A percentile compares a stretch with the other conserved stretches of the same genome.
Evolutionary conservation across 768 basidiomycete genomes (phyloP).

Genomic region (Leucocoprinus leucothites): DNA sequence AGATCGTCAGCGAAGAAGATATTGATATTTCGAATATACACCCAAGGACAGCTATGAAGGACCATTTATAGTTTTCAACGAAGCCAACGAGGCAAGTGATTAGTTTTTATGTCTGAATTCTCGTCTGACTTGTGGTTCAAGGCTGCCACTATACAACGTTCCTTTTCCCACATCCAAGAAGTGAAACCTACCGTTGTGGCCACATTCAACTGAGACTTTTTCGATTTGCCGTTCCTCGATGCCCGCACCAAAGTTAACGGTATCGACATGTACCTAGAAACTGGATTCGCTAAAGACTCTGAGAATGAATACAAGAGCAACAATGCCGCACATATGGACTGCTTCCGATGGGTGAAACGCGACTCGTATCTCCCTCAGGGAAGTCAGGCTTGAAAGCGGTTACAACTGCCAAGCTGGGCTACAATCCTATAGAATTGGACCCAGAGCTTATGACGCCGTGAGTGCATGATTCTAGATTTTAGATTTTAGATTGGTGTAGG

Average conservation of each 20-base stretch:
- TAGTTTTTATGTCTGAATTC: not conserved
- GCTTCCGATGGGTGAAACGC: slow-evolving; percentile 99
- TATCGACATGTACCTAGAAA: slow-evolving; percentile 96
- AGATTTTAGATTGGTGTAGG: not conserved
- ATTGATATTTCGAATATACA: slow-evolving; percentile 99
- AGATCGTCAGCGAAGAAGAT: slow-evolving; percentile 95
- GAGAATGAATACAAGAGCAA: slow-evolving; percentile 96
- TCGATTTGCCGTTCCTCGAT: slow-evolving; percentile 97
- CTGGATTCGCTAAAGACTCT: slow-evolving; percentile 84
- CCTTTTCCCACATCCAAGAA: slow-evolving; percentile 93
- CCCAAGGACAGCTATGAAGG: slow-evolving; percentile 98
- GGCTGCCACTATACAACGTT: slow-evolving; percentile 79
- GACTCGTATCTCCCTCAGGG: slow-evolving; percentile 99
- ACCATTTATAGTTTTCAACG: slow-evolving; percentile 94
- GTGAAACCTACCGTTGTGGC: slow-evolving; percentile 96
- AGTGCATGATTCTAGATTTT: slow-evolving; percentile 31
- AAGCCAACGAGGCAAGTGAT: slow-evolving; percentile 78
- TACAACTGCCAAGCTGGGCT: slow-evolving; percentile 93
- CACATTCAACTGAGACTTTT: slow-evolving; percentile 98
- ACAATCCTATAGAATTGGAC: slow-evolving; percentile 95
- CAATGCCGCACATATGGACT: slow-evolving; percentile 96
- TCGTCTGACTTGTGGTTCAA: slow-evolving; percentile 24
- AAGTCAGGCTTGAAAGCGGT: slow-evolving; percentile 98
- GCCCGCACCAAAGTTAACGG: slow-evolving; percentile 84
- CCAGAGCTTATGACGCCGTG: slow-evolving; percentile 99